phyloP scores from a whole-genome alignment of 1,284 basidiomycete species.

The Xerocomus amazonicus region DNA sequence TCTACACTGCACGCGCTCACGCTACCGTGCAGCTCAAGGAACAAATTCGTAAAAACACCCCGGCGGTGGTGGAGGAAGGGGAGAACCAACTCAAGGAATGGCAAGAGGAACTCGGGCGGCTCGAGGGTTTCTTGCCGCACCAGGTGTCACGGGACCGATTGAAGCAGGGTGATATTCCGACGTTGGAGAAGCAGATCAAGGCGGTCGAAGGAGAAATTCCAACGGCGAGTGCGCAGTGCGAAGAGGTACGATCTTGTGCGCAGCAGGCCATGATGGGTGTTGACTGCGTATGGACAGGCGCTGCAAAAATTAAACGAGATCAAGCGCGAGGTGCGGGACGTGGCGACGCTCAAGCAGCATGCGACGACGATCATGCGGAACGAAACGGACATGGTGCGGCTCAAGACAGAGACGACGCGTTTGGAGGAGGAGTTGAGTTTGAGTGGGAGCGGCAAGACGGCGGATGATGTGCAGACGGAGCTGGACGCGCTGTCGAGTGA shows the following conservation, averaged over 20 bases:
- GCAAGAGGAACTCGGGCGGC: constrained; percentile 53
- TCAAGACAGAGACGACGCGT: constrained; percentile 60
- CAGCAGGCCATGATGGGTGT: too few species aligned
- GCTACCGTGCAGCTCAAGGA: constrained; percentile 44
- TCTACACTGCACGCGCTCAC: constrained; percentile 8
- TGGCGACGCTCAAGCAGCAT: constrained; percentile 63
- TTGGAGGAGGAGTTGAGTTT: constrained; percentile 69
- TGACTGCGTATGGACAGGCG: constrained; percentile 36
- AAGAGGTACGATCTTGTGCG: constrained; percentile 45
- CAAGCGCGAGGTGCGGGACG: constrained; percentile 58
- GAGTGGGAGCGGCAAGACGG: constrained; percentile 76
- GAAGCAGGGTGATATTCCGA: constrained; percentile 60
- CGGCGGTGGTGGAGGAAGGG: constrained; percentile 38
- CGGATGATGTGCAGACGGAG: constrained; percentile 80
- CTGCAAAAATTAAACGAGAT: constrained; percentile 44
- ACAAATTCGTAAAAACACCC: constrained; percentile 49
- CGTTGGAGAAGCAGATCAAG: constrained; percentile 62
- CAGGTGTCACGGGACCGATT: constrained; percentile 54
- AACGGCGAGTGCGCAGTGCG: constrained; percentile 46
- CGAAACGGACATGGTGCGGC: constrained; percentile 61
- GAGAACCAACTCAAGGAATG: constrained; percentile 54
- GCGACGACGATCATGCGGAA: constrained; percentile 61
- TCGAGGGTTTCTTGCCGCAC: constrained; percentile 58
- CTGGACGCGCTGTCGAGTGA: constrained; percentile 59
- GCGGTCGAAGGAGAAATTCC: constrained; percentile 54